phyloP scores from a whole-genome alignment of 2,329 filamentous ascomycete species.

The Gaeumannomyces tritici region DNA sequence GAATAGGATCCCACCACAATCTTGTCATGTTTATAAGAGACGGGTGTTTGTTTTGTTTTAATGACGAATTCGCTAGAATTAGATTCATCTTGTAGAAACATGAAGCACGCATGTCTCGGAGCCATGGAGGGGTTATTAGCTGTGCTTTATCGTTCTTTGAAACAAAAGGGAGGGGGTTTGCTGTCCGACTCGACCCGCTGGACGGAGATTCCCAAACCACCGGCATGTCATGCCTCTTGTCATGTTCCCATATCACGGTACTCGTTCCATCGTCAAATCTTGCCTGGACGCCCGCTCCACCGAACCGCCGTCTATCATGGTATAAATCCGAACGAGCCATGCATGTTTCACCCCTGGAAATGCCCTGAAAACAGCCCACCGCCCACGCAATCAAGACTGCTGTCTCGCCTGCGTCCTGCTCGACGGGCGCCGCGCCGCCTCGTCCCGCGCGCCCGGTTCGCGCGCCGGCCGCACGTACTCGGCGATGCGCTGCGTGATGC shows the following conservation, averaged over 20 bases:
- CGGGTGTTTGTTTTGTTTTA: not conserved
- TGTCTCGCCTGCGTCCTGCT: not conserved
- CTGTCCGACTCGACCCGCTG: too few relatives aligned
- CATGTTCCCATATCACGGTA: not conserved
- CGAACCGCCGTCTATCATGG: not conserved
- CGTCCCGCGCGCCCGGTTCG: not conserved
- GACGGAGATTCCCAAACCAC: not conserved
- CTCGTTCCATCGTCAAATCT: not conserved
- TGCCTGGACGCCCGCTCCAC: too few relatives aligned
- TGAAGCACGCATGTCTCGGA: too few relatives aligned
- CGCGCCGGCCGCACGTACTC: conserved; percentile 26
- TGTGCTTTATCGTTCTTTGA: too few relatives aligned
- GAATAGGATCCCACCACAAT: not conserved
- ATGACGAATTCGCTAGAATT: too few relatives aligned
- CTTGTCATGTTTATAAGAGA: not conserved
- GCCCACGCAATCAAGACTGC: not conserved
- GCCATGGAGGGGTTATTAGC: too few relatives aligned
- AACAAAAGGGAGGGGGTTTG: too few relatives aligned
- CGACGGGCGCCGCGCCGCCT: not conserved
- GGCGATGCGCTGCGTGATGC: conserved; percentile 36
- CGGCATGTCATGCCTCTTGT: not conserved
- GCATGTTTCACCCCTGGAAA: not conserved
- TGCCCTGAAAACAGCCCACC: not conserved
- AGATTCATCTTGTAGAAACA: too few relatives aligned
- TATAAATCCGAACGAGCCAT: not conserved